phyloP scores from a whole-genome alignment of 768 basidiomycete species.

The Sutorius australiensis region DNA sequence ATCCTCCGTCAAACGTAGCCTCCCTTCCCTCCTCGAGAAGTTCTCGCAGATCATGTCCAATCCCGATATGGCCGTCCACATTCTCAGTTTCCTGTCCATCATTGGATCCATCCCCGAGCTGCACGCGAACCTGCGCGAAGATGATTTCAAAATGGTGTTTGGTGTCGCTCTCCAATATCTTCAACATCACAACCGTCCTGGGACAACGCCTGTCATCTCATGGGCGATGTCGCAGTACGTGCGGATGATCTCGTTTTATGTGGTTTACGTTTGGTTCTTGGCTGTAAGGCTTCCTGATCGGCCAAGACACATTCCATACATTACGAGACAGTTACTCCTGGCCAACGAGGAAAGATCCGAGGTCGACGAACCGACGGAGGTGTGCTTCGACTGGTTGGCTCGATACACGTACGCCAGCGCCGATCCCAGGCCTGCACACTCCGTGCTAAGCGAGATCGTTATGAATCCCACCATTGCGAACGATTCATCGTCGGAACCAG shows the following conservation, averaged over 20 bases:
- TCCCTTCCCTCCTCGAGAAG: conserved; percentile 80
- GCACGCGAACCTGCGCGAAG: conserved; percentile 87
- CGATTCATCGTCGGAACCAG: conserved; percentile 35
- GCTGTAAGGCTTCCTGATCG: conserved; percentile 80
- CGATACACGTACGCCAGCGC: conserved; percentile 93
- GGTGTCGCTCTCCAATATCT: conserved; percentile 93
- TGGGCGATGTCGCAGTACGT: conserved; percentile 92
- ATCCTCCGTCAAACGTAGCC: conserved; percentile 70
- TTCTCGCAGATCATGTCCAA: conserved; percentile 94
- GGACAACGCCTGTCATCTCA: conserved; percentile 57
- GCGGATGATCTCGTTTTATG: conserved; percentile 82
- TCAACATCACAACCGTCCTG: conserved; percentile 76
- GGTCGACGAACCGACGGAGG: conserved; percentile 88
- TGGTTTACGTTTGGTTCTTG: conserved; percentile 94
- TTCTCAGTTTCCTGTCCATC: conserved; percentile 86
- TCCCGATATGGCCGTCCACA: conserved; percentile 91
- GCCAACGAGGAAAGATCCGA: conserved; percentile 73
- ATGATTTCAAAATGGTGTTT: conserved; percentile 90
- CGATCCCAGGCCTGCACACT: conserved; percentile 83
- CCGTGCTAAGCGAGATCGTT: conserved; percentile 74
- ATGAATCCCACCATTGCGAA: conserved; percentile 48
- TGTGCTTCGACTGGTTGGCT: conserved; percentile 97
- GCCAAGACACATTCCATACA: conserved; percentile 76
- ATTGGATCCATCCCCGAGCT: conserved; percentile 76
- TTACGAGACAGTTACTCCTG: conserved; percentile 79